Base-by-base conservation (phyloP, 192 early-diverging fungal genomes). In the Coemansia sp. region DNA sequence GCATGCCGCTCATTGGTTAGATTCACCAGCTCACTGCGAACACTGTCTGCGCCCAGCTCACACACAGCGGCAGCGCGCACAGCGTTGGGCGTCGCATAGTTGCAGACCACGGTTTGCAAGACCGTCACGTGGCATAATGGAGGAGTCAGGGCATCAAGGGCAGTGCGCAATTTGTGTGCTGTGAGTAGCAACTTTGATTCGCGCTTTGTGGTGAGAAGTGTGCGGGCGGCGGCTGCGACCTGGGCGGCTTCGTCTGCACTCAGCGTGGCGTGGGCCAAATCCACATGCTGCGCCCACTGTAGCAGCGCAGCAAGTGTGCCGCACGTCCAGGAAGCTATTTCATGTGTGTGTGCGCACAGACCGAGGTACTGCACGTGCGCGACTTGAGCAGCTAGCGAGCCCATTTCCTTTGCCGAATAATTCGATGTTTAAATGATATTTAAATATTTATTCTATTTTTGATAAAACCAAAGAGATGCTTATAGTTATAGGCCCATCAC, bases 231-330 rank as follows among this genome's bases (percentile, higher is more conserved):
- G 23, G 21, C 14, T 6, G 22, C 65, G 56, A 35, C 31, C 6
- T 35, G 31, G 6, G 6, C 6, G 31, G 31, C 31, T 9, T 64
- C 67, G 10, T 54, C 17, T 2, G 19, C 16, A 17, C 21, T 19
- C 1, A 78, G 45, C 10, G 75, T 78, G 10, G 70, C 47, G 63
- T 66, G 66, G 4, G 71, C 21, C 31, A 72, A 35, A 26, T 78
- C 75, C 7, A 66, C 71, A 23, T 78, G 75, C 35, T 69, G 59
- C 1, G 70, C 50, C 75, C 75, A 78, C 5, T 27, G 31, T 8
- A 78, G 27, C 1, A 65, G 59, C 0, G 21, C 19, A 10, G 48
- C 29, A 2, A 78, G 63, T 23, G 50, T 37, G 1, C 61, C 62
- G 11, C 47, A 16, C 0, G 52, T 55, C 75, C 75, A 78, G 0